Base-by-base conservation (phyloP, 2,329 filamentous ascomycete genomes). In the Zasmidium cellare region DNA sequence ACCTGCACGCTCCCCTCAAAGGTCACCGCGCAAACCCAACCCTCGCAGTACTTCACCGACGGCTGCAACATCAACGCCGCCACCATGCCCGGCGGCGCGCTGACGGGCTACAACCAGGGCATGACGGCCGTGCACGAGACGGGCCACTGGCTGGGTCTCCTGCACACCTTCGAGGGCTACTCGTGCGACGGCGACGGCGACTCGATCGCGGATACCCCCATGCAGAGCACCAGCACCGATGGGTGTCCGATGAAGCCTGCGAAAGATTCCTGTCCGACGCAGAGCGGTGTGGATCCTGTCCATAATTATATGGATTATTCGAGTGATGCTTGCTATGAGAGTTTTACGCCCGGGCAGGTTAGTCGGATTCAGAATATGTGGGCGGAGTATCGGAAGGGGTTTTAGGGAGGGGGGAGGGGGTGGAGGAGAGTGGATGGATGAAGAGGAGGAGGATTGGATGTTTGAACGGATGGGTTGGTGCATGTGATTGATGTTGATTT, bases 301-400 rank as follows among this genome's bases (percentile, higher is more conserved):
- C 79, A 82, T 59, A 84, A 85, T 66, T 85, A 80, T 64, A 85
- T 86, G 83, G 83, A 86, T 69, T 84, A 85, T 67, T 79, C 77
- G 3, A 78, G 74, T 7, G 83, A 85, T 74, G 76, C 74, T 19
- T 85, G 82, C 61, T 84, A 85, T 68, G 74, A 75, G 62, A 74
- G 69, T 1, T 85, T 85, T 61, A 83, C 82, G 6, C 65, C 72
- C 1, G 72, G 75, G 41, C 82, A 85, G 74, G 71, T 76, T 19
- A 67, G 73, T 57, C 70, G 82, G 53, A 84, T 85, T 77, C 72
- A 76, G 62, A 78, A 69, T 63, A 77, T 84, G 74, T 85, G 79
- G 78, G 70, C 65, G 35, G 72, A 77, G 63, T 79, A 76, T 66
- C 67, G 77, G 55, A 55, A 68, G 53, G 74, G 72, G 3, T 60